Conservation (phyloP, 106 monocot genomes). For the Cymbidium sinense region DNA sequence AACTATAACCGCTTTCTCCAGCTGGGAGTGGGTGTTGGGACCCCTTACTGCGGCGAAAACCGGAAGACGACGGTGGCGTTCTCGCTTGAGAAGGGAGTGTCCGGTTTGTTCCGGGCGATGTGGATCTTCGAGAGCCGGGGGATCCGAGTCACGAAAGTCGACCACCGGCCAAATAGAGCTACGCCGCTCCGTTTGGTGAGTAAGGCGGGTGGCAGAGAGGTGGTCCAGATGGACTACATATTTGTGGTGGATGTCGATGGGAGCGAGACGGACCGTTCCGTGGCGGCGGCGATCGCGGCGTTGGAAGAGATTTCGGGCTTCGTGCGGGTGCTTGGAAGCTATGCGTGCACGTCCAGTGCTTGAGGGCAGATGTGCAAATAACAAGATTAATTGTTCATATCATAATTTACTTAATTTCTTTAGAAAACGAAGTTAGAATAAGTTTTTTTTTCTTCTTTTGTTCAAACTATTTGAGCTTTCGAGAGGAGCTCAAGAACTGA, state of each 20-base stretch:
- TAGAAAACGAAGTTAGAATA: too few relatives aligned
- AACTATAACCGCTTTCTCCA: slow-evolving; percentile 63
- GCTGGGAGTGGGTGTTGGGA: slow-evolving; percentile 14
- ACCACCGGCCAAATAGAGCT: slow-evolving; percentile 55
- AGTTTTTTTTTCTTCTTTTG: not conserved
- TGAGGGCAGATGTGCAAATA: not conserved
- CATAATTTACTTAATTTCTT: not conserved
- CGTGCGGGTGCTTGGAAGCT: slow-evolving; percentile 47
- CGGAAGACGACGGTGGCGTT: slow-evolving; percentile 66
- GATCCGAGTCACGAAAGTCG: slow-evolving; percentile 35
- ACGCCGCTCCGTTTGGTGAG: slow-evolving; percentile 36
- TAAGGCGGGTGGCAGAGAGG: slow-evolving; percentile 1
- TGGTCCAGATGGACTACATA: slow-evolving; percentile 33
- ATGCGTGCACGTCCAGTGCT: slow-evolving; percentile 7
- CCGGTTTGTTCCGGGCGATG: slow-evolving; percentile 54
- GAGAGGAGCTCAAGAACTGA: not conserved
- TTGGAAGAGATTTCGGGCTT: slow-evolving; percentile 38
- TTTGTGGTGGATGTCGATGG: slow-evolving; percentile 53
- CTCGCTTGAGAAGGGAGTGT: slow-evolving; percentile 42
- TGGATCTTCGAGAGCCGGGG: slow-evolving; percentile 51
- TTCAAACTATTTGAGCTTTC: not conserved
- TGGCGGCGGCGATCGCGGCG: slow-evolving; percentile 18
- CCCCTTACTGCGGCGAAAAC: not conserved
- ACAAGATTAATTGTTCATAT: not conserved
- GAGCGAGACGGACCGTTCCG: slow-evolving; percentile 20